Evolutionary conservation across 257 asterid species (phyloP), one percentile per base, ranked within the genome.

Genomic region (Fraxinus anomala): DNA sequence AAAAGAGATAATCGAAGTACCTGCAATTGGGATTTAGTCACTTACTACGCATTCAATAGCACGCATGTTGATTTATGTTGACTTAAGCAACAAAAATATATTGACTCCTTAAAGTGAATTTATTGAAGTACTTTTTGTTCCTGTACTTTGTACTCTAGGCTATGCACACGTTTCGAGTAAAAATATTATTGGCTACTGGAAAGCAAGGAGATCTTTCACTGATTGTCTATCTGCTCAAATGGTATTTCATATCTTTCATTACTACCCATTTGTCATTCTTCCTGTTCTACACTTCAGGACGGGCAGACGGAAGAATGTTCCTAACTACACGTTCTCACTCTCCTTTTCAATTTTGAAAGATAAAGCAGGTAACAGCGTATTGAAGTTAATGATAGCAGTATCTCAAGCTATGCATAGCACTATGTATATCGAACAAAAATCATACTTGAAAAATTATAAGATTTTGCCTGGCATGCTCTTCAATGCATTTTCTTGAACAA

Each of bases 1-100:
- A 96, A 66, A 96, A 96, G 65, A 96, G 92, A 89, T 92, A 96
- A 75, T 96, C 98, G 31, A 96, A 96, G 88, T 92, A 93, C 86
- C 99, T 95, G 97, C 90, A 83, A 23, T 68, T 72, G 76, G 68
- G 73, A 79, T 31, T 39, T 44, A 65, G 68, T 76, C 82, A 85
- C 72, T 80, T 51, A 26, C 31, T 6, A 77, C 7, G 39, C 63
- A 54, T 21, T 72, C 23, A 7, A 40, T 23, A 73, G 31, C n/a
- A 74, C 3, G 33, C 28, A 74, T 31, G 61, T 21, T 39, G 12
- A 14, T 31, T n/a, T 36, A 30, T 51, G 51, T 34, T 49, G 63
- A 51, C 21, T 42, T 42, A 5, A 31, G 69, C 28, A 16, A 79
- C 31, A 49, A 78, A 9, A 34, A 2, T 14, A 1, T 16, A 19